A percentile compares a stretch with the other conserved stretches of the same genome.
Evolutionary conservation across 2,329 filamentous ascomycete species (phyloP).

Genomic region (Thielaviopsis punctulata): DNA sequence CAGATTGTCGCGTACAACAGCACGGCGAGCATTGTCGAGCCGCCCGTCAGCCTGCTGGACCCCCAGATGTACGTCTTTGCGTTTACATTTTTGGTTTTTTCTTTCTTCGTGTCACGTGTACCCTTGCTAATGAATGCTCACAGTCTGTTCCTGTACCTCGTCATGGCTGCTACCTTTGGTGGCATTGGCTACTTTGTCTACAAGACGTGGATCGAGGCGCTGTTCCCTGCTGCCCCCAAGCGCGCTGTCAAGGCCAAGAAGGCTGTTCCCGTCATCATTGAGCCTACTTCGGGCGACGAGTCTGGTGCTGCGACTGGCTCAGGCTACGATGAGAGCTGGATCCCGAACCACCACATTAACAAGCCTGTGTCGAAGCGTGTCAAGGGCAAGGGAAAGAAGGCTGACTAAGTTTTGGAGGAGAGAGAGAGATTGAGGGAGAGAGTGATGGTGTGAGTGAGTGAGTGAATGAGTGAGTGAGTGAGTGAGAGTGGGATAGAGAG

Average conservation of each 20-base stretch:
- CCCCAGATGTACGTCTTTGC: slow-evolving; percentile 71
- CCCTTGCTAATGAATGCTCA: slow-evolving; percentile 17
- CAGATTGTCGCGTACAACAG: slow-evolving; percentile 68
- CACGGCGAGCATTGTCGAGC: slow-evolving; percentile 73
- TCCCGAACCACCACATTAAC: slow-evolving; percentile 76
- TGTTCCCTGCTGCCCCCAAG: slow-evolving; percentile 61
- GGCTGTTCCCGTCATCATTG: slow-evolving; percentile 42
- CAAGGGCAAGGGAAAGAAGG: slow-evolving; percentile 36
- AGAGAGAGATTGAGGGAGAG: background rate
- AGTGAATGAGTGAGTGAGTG: too few relatives aligned
- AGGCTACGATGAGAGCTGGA: slow-evolving; percentile 84
- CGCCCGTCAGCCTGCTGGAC: slow-evolving; percentile 80
- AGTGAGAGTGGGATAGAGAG: background rate
- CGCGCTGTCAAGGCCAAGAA: slow-evolving; percentile 51
- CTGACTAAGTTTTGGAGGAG: background rate
- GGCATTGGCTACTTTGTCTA: slow-evolving; percentile 91
- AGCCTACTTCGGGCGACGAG: slow-evolving; percentile 51
- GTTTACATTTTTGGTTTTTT: background rate
- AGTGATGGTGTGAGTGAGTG: background rate
- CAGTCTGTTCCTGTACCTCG: slow-evolving; percentile 93
- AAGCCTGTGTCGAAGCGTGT: slow-evolving; percentile 56
- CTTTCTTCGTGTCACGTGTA: slow-evolving; percentile 14
- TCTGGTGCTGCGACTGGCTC: slow-evolving; percentile 46
- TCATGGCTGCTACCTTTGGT: slow-evolving; percentile 62
- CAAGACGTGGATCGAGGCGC: slow-evolving; percentile 89